Percentiles rank a stretch among this genome's conserved stretches.
Evolutionary conservation across 179 eudicot species (phyloP).

Genomic region (Patellifolia procumbens): DNA sequence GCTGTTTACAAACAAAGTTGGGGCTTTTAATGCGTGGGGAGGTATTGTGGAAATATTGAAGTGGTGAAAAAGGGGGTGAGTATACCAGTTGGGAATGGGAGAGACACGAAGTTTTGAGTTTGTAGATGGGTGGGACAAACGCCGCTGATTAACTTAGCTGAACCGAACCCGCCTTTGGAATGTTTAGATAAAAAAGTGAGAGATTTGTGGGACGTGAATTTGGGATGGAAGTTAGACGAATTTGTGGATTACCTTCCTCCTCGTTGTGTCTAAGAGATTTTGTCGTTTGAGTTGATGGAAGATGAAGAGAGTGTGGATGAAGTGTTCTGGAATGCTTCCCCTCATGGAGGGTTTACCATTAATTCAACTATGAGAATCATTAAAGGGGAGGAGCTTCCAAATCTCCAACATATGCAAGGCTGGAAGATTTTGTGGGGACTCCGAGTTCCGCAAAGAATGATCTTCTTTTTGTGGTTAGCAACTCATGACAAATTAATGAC

Average conservation of each 20-base stretch:
- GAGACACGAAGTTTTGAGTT: neutral
- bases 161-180: accelerated
- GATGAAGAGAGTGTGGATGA: neutral
- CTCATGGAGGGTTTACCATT: neutral
- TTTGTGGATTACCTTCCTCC: neutral
- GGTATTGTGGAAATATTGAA: neutral
- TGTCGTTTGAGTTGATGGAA: accelerated
- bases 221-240: neutral
- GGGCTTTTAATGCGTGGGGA: neutral
- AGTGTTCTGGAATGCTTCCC: neutral
- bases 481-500: neutral
- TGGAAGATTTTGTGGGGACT: neutral
- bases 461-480: neutral
- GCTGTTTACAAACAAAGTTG: neutral
- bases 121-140: neutral
- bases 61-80: neutral
- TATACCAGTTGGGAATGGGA: neutral
- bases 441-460: neutral
- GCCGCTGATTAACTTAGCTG: neutral
- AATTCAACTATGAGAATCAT: neutral
- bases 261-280: accelerated
- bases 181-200: accelerated
- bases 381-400: too few species aligned
- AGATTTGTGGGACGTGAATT: neutral
- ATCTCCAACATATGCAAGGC: too few species aligned